Base-by-base conservation (phyloP, 1,284 basidiomycete genomes). In the Ustilago shanxiensis region DNA sequence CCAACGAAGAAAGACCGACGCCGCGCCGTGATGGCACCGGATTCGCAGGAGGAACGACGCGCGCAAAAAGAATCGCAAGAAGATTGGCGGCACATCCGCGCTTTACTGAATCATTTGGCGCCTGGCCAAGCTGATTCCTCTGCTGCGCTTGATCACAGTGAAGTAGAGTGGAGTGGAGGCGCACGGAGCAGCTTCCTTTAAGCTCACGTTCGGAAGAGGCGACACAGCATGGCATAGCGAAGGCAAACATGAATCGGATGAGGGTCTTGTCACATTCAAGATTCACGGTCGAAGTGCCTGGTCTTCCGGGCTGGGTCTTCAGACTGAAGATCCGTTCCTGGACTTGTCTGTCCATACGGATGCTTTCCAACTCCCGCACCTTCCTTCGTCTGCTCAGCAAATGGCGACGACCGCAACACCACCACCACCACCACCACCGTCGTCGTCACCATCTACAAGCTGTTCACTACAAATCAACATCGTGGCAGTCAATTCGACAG, bases 1-100 rank as follows among this genome's bases (percentile, higher is more conserved):
- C 33, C 16, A 2, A 47, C 29, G 22, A 28, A 47, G 3, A n/a
- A 24, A 22, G 55, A 39, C 52, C 67, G 57, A 55, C 9, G 9
- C 50, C 35, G 56, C 66, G 16, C 33, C 66, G 60, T 55, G 6
- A 44, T 13, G 60, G 60, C 56, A n/a, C 51, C 51, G 55, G 47
- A 56, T 7, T 20, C 16, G 41, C 18, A 20, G 37, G 14, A 7
- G 31, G 11, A 41, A 41, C 7, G 37, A 14, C 37, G 13, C 14
- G 37, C 37, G 37, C 41, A 44, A 7, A 20, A 49, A n/a, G 2
- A 49, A 28, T 49, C 22, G 26, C 47, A 37, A 37, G 47, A 49
- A 26, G 47, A 13, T 6, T 22, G 3, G 9, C 24, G 24, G 47
- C 47, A 14, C 22, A 49, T 14, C 24, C 47, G 47, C 14, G n/a